Evolutionary conservation across 352 stramenopile genomes (phyloP).

Genomic region (Globisporangium rhizosaccharum): DNA sequence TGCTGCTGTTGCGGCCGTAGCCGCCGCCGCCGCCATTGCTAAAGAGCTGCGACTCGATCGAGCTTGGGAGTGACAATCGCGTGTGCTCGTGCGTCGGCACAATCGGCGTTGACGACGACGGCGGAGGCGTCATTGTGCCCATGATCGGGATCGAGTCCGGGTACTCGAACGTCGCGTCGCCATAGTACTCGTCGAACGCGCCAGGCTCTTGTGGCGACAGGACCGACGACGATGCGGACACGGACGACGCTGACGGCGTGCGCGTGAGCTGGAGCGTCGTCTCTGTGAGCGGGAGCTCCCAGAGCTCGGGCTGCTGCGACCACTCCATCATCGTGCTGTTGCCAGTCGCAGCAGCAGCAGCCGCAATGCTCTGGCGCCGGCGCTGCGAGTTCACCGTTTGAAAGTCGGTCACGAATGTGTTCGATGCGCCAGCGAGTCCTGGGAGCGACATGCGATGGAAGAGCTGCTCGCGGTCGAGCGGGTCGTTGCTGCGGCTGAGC

Average conservation of each 20-base stretch:
- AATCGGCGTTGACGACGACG: background rate
- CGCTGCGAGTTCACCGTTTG: background rate
- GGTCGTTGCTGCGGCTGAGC: slow-evolving; percentile 9
- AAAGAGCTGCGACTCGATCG: background rate
- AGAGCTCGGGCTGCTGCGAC: background rate
- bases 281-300: background rate
- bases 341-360: background rate
- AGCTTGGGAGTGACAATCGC: slow-evolving; percentile 1
- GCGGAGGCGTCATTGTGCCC: background rate
- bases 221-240: background rate
- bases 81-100: background rate
- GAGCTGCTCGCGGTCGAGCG: background rate
- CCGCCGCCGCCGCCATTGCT: no score
- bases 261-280: background rate
- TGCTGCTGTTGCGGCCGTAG: background rate
- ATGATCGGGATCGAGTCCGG: background rate
- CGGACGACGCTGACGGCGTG: background rate
- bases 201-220: background rate
- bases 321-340: background rate
- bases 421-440: background rate
- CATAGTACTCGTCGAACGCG: background rate
- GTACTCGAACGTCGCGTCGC: background rate
- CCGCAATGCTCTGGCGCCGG: slow-evolving; percentile 1
- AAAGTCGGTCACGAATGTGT: slow-evolving; percentile 6
- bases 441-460: slow-evolving; percentile 1